Conservation (phyloP, 306 rosid genomes). For the Citrullus colocynthis region DNA sequence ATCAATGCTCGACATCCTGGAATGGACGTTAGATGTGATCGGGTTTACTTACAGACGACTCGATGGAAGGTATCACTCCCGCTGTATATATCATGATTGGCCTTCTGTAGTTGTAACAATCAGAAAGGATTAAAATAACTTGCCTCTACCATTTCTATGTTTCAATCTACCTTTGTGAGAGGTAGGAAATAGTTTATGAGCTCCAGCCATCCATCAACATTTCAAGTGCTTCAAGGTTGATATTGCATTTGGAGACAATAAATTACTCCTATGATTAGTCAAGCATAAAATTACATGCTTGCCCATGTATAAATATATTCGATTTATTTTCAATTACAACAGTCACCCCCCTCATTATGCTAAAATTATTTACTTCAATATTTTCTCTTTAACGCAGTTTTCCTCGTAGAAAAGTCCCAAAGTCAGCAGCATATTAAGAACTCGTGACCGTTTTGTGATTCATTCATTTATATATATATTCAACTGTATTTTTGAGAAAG, state of each 20-base stretch:
- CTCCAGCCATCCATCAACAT: background rate
- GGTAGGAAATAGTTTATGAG: background rate
- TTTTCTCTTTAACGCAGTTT: background rate
- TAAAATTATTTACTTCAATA: background rate
- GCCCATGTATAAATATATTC: background rate
- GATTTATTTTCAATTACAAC: background rate
- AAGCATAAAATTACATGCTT: background rate
- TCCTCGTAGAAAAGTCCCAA: background rate
- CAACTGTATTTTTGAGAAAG: background rate
- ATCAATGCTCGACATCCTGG: constrained; percentile 94
- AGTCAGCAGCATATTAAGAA: background rate
- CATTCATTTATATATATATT: background rate
- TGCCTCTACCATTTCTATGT: background rate
- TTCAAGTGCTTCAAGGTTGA: background rate
- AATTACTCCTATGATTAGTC: background rate
- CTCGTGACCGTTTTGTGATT: background rate
- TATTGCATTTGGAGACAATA: background rate
- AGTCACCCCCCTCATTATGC: background rate
- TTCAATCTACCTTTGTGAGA: background rate
- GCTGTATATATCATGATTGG: background rate
- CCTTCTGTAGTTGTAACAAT: background rate
- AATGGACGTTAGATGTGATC: constrained; percentile 91
- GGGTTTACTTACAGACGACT: constrained; percentile 84
- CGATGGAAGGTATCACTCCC: constrained; percentile 75
- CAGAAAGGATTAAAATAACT: background rate